Evolutionary conservation across 2,329 filamentous ascomycete genomes (phyloP).

Genomic region (Dothideomycetes sp.): DNA sequence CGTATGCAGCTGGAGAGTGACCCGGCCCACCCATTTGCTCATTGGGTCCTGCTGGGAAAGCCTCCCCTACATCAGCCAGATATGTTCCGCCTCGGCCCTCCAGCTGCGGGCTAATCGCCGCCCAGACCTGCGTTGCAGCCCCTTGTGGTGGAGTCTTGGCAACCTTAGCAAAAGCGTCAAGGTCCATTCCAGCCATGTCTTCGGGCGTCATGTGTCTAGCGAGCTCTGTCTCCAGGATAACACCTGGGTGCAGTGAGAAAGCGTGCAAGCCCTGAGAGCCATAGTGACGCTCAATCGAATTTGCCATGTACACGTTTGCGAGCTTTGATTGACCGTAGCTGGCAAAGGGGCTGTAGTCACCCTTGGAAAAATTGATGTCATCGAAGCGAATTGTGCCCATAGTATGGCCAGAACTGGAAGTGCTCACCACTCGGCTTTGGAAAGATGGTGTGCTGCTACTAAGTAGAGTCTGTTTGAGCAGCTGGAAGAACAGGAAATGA

Average conservation of each 20-base stretch:
- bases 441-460: slow-evolving; percentile 26
- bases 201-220: slow-evolving; percentile 5
- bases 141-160: slow-evolving; percentile 28
- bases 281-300: slow-evolving; percentile 41
- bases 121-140: slow-evolving; percentile 38
- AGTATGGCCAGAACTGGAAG: slow-evolving; percentile 31
- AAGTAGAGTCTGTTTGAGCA: slow-evolving; percentile 36
- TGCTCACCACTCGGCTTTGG: slow-evolving; percentile 35
- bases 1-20: slow-evolving; percentile 26
- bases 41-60: slow-evolving; percentile 17
- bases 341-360: slow-evolving; percentile 11
- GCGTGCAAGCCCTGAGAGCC: slow-evolving; percentile 33
- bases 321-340: slow-evolving; percentile 41
- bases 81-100: slow-evolving; percentile 38
- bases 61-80: slow-evolving; percentile 31
- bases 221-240: slow-evolving; percentile 20
- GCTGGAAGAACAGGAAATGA: slow-evolving; percentile 45
- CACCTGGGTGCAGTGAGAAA: slow-evolving; percentile 36
- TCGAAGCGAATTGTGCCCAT: slow-evolving; percentile 15
- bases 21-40: slow-evolving; percentile 14
- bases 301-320: slow-evolving; percentile 42
- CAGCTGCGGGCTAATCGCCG: slow-evolving; percentile 30
- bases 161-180: slow-evolving; percentile 3
- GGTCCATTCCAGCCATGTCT: neutral
- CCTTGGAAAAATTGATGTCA: slow-evolving; percentile 19